Evolutionary conservation across 2,329 filamentous ascomycete genomes (phyloP), one percentile per base, ranked within the genome.

Genomic region (Aspergillus vadensis): DNA sequence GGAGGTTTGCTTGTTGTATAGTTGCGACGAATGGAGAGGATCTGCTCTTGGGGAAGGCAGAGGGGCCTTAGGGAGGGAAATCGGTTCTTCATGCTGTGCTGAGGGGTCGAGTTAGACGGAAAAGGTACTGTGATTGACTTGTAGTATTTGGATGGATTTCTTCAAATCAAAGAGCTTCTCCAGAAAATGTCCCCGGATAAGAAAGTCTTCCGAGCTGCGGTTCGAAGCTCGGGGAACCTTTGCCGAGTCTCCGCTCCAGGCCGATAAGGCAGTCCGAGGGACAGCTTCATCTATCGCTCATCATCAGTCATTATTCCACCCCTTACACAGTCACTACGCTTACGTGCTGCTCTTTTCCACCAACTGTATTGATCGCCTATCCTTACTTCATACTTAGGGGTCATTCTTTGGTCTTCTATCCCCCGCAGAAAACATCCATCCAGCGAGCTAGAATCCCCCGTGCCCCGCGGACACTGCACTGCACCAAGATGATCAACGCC

Each of bases 401-500:
- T 36, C 12, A 14, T 36, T 6, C 2, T 36, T 36, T 2, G 4
- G 15, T 14, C 5, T 44, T 6, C 19, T 27, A 23, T 12, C 10
- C 2, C 9, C 23, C 41, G 3, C 19, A 44, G 12, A 19, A 36
- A 1, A 12, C 32, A 0, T 36, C 39, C 39, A 49, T 3, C 23
- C 15, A 10, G n/a, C 15, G 47, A 25, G 23, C 47, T 27, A 32
- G n/a, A 17, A 30, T 17, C 47, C 6, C 2, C 15, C 25, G n/a
- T 21, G 10, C 41, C 41, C 41, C 32, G 32, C 32, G 32, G 32
- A 44, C 10, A 19, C n/a, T 44, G 9, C 10, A 19, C n/a, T 44
- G 9, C 47, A 23, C 27, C 65, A 74, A 66, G 68, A 99, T 99
- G 95, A 98, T 99, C 78, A 99, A 97, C 83, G 95, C 96, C 32